Conservation (phyloP, 2,329 filamentous ascomycete genomes). For the Pyrenophora tritici-repentis region DNA sequence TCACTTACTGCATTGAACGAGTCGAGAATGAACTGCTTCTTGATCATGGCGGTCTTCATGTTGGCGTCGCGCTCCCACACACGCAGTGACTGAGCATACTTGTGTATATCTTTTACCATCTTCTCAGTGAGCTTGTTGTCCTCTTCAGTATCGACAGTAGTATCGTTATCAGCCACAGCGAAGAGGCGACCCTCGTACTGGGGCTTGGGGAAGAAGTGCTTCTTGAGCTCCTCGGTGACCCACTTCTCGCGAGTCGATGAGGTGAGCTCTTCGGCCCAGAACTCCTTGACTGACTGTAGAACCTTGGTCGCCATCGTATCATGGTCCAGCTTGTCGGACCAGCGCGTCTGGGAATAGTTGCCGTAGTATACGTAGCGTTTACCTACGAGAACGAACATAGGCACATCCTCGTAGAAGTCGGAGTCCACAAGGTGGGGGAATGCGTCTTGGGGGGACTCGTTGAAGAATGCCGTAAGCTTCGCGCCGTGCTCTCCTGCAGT, state of each 20-base stretch:
- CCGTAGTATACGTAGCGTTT: constrained; percentile 51
- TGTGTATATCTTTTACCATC: constrained; percentile 39
- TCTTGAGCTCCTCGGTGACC: constrained; percentile 49
- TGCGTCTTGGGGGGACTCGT: constrained; percentile 39
- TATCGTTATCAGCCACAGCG: constrained; percentile 16
- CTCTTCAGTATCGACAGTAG: constrained; percentile 21
- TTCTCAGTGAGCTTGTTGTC: constrained; percentile 27
- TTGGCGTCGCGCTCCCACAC: constrained; percentile 49
- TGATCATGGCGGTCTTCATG: constrained; percentile 45
- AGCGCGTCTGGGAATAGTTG: constrained; percentile 53
- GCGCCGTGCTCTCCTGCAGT: constrained; percentile 52
- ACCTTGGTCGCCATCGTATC: constrained; percentile 48
- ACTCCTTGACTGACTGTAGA: constrained; percentile 45
- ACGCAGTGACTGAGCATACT: constrained; percentile 42
- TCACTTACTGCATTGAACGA: constrained; percentile 46
- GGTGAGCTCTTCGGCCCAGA: constrained; percentile 49
- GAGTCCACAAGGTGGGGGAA: constrained; percentile 29
- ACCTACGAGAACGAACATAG: constrained; percentile 48
- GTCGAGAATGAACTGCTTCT: constrained; percentile 45
- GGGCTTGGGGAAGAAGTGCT: constrained; percentile 52
- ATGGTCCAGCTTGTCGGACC: constrained; percentile 52
- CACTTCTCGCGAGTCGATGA: constrained; percentile 46
- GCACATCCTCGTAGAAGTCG: constrained; percentile 45
- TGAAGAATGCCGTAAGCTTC: constrained; percentile 55
- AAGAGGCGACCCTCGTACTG: constrained; percentile 46